A percentile compares a stretch with the other conserved stretches of the same genome.
These are phyloP conservation scores for Henckelia pumila DNA, from an alignment of 257 asterid species.

Conservation along the genomic window DNA sequence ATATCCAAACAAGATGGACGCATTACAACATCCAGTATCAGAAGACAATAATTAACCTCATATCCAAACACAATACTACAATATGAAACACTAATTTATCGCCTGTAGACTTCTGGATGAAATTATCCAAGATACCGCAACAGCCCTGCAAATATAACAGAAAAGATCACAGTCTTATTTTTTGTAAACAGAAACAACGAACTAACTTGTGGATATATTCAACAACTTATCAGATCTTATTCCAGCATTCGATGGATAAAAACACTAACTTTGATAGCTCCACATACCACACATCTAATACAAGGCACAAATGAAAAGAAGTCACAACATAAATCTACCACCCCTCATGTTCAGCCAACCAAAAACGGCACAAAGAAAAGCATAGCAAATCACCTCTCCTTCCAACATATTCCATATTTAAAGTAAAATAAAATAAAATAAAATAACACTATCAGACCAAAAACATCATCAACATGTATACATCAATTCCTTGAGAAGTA, in stretches of 20 bases:
- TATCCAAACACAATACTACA: conserved; percentile 30
- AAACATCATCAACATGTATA: background rate
- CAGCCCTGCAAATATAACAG: conserved; percentile 34
- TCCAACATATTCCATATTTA: background rate
- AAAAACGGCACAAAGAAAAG: too few species aligned
- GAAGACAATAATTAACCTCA: conserved; percentile 45
- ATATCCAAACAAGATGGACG: conserved; percentile 37
- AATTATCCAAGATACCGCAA: conserved; percentile 21
- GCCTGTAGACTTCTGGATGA: conserved; percentile 21
- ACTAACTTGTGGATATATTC: background rate
- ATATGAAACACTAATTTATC: conserved; percentile 27
- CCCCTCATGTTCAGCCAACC: background rate
- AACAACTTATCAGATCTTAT: background rate
- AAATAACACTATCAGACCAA: background rate
- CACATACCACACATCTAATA: background rate
- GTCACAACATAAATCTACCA: background rate
- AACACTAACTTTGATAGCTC: background rate
- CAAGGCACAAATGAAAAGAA: background rate
- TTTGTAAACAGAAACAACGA: background rate
- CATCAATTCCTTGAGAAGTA: background rate
- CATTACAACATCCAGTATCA: conserved; percentile 54
- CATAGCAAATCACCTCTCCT: background rate
- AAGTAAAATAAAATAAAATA: background rate
- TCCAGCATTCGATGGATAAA: too few species aligned
- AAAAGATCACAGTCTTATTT: conserved; percentile 16